Evolutionary conservation across 1,284 basidiomycete genomes (phyloP).

Genomic region (Pseudozyma hubeiensis): DNA sequence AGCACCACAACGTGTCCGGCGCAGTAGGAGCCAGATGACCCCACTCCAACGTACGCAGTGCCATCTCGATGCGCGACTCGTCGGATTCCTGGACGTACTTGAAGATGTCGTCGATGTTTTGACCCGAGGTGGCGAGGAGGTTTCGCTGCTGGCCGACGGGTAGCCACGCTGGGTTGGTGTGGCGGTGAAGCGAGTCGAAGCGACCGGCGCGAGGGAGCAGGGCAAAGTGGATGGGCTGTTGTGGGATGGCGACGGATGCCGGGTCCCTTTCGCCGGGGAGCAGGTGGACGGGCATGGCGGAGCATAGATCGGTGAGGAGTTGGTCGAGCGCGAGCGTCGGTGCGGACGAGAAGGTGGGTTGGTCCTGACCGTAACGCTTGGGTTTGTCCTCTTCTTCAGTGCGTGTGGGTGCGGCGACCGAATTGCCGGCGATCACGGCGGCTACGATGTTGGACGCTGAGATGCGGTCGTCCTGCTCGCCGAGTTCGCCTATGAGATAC

Average conservation of each 20-base stretch:
- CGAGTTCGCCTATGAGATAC: slow-evolving; percentile 85
- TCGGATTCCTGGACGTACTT: slow-evolving; percentile 77
- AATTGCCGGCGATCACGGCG: slow-evolving; percentile 60
- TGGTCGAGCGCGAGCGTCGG: slow-evolving; percentile 75
- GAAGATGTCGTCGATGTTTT: slow-evolving; percentile 93
- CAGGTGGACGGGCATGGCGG: slow-evolving; percentile 73
- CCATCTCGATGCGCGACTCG: slow-evolving; percentile 75
- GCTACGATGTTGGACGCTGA: slow-evolving; percentile 40
- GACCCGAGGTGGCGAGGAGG: slow-evolving; percentile 87
- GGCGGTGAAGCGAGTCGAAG: slow-evolving; percentile 78
- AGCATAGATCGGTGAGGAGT: slow-evolving; percentile 78
- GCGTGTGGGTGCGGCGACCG: slow-evolving; percentile 38
- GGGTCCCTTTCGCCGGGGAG: slow-evolving; percentile 88
- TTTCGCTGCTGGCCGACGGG: slow-evolving; percentile 70
- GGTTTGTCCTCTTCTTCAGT: slow-evolving; percentile 39
- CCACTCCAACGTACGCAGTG: slow-evolving; percentile 87
- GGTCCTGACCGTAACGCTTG: slow-evolving; percentile 44
- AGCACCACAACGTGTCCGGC: slow-evolving; percentile 97
- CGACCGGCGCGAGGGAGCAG: slow-evolving; percentile 79
- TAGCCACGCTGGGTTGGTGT: slow-evolving; percentile 92
- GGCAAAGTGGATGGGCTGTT: slow-evolving; percentile 89
- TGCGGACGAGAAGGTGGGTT: slow-evolving; percentile 29
- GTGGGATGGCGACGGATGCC: slow-evolving; percentile 86
- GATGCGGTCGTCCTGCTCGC: slow-evolving; percentile 72
- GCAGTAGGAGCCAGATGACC: slow-evolving; percentile 96